Evolutionary conservation across 768 basidiomycete species (phyloP), one percentile per base, ranked within the genome.

Genomic region (Leucogyrophana mollusca): DNA sequence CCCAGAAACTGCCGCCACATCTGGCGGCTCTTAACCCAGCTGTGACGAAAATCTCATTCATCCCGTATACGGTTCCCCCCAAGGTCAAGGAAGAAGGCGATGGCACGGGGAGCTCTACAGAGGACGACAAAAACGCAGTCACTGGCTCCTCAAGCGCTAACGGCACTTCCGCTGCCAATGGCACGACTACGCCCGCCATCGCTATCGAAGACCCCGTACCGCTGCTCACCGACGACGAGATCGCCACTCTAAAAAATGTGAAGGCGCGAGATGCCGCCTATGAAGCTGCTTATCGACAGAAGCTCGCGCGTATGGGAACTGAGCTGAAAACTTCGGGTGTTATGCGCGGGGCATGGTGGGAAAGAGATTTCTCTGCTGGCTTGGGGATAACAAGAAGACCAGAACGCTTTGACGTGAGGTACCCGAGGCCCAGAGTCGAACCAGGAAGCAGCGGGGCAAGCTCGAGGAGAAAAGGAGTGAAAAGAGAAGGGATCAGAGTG

Each of bases 401-500:
- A 3, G 63, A 65, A 56, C 62, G 60, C 38, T 81, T 89, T 57
- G 77, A 80, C 48, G 73, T 81, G 25, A 54, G 77, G 17, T 82
- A 79, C 67, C 79, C 81, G 32, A 69, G 67, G 72, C 77, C 69
- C 68, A 74, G 35, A 53, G 67, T 57, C 52, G 53, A 36, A 1
- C 62, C 56, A 20, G 54, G 45, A 43, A 41, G 46, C 47, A 55
- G 16, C 33, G 57, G 42, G 50, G 60, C 60, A 46, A 57, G 51
- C 25, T 68, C 72, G 56, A 69, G 74, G 53, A 74, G 71, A 59
- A 82, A 82, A 61, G 65, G 68, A 10, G 75, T 77, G 17, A 78
- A 71, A 57, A 72, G 85, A 40, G 86, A 89, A 59, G 87, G 87
- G 17, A 64, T 91, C 57, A 81, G 74, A 62, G 72, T 91, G 90